Conservation (phyloP, 2,329 filamentous ascomycete species). For the Trichoderma arundinaceum region DNA sequence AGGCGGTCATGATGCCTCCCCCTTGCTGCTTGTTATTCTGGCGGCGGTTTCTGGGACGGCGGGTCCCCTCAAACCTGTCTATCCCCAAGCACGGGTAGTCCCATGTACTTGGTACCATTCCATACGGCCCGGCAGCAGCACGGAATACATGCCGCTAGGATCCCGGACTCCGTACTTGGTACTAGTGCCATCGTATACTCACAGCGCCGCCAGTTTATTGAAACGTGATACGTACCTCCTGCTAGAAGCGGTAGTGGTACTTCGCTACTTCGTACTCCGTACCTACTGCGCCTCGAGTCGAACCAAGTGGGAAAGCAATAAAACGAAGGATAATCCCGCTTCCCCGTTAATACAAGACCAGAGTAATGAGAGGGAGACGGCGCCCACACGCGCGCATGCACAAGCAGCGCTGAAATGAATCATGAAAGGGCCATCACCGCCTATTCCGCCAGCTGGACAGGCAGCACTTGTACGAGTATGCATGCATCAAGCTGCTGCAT, state of each 20-base stretch:
- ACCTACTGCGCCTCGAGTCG: conserved; percentile 12
- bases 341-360: background rate
- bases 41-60: conserved; percentile 9
- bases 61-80: conserved; percentile 9
- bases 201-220: too few species aligned
- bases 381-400: background rate
- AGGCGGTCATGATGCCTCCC: conserved; percentile 26
- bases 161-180: conserved; percentile 18
- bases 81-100: background rate
- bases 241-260: too few species aligned
- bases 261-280: too few species aligned
- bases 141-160: conserved; percentile 2
- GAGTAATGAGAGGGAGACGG: conserved; percentile 9
- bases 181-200: background rate
- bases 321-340: conserved; percentile 18
- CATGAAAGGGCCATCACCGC: conserved; percentile 20
- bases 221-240: too few species aligned
- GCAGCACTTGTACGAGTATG: too few species aligned
- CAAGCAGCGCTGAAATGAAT: conserved; percentile 5
- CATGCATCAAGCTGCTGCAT: too few species aligned
- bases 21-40: conserved; percentile 10
- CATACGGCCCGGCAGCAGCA: background rate
- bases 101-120: conserved; percentile 21
- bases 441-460: background rate
- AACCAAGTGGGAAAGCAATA: background rate